Base-by-base conservation (phyloP, 2,329 filamentous ascomycete genomes). In the Nothophaeocryptopus gaeumannii region DNA sequence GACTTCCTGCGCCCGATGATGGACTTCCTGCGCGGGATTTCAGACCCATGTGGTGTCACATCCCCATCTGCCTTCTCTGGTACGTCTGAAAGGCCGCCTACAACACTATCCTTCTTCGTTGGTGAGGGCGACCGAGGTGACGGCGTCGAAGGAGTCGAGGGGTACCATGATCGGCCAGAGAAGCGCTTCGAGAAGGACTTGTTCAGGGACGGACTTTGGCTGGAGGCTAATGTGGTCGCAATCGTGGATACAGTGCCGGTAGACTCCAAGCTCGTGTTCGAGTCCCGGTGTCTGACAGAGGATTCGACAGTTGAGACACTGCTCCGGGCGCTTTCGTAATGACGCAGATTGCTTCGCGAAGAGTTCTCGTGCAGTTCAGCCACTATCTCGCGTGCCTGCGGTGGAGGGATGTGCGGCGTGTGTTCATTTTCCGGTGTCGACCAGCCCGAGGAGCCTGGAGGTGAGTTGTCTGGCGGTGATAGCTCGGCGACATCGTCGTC, bases 341-440 rank as follows among this genome's bases (percentile, higher is more conserved):
- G 37, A 13, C 51, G 45, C 39, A 58, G 46, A 8, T 56, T 37
- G 8, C 47, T 58, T 33, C 61, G 58, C 37, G 61, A 26, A 15
- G 46, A 11, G 13, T 32, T 42, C 51, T 61, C 67, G 38, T 66
- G 64, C 50, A 68, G 43, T 47, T 66, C 55, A 10, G 57, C 63
- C 32, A 60, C 60, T 20, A 67, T 54, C 9, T 64, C 63, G 49
- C 63, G 55, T 58, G 63, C 56, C 45, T 70, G 62, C 4, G 54
- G 52, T 11, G 54, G 53, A 29, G 55, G 37, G 8, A 47, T 33
- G 63, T 62, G 14, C 20, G 43, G 47, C 2, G 45, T 58, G 49
- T 70, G 67, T 29, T 69, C 70, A 26, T 26, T 26, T 26, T 72
- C 71, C 9, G 73, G 74, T 42, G 72, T 76, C 8, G 70, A 73